Base-by-base conservation (phyloP, 306 rosid species). In the Calophaca sinica region DNA sequence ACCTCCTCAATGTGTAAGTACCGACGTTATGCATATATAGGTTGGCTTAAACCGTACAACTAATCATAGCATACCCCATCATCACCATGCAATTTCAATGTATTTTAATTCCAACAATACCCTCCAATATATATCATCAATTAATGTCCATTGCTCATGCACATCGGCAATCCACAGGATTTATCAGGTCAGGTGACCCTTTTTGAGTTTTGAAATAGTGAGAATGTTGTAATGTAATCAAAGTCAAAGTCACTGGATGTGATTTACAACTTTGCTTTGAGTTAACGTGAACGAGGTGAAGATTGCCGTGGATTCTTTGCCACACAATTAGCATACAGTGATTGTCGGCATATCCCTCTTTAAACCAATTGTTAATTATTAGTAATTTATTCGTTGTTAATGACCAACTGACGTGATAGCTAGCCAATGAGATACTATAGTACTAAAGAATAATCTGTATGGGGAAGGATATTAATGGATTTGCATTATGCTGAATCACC, bases 261-360 rank as follows among this genome's bases (percentile, higher is more conserved):
- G 33, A 33, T 15, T 62, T 1, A 32, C 38, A 3, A 44, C 26
- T 41, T 65, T 80, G 13, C 10, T 64, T 20, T 60, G 49, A 64
- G 51, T 59, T 71, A 65, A 62, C 62, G 54, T 14, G 63, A 68
- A 53, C 15, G 10, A 42, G 33, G 49, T 33, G 4, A 38, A 58
- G 67, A 63, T 78, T 70, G 67, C 55, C 41, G 57, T 77, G 44
- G 55, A 63, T 67, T 13, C 13, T 65, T 71, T 64, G 31, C 36
- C 78, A 60, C 63, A 65, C 33, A 31, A 71, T 74, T 0, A 9
- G 31, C 9, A 2, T 11, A 79, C 68, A 82, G 73, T 68, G 62
- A 26, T 49, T 62, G 89, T 82, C 89, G 89, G 86, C 84, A 68
- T 52, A 76, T 41, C 89, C 84, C 72, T 79, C 78, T 67, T 75